Evolutionary conservation across 2,329 filamentous ascomycete genomes (phyloP).

Genomic region (Xylaria sp.): DNA sequence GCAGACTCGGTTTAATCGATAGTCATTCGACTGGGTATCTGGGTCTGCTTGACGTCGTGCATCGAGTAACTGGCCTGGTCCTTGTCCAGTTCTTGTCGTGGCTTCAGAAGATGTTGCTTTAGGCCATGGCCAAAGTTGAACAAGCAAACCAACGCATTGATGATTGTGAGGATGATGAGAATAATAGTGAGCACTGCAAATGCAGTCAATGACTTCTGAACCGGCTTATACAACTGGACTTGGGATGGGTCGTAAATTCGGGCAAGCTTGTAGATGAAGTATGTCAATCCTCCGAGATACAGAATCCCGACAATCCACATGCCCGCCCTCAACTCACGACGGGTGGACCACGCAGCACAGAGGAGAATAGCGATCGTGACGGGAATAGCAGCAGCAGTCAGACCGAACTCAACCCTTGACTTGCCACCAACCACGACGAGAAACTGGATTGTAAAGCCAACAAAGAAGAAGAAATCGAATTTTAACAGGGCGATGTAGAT

Average conservation of each 20-base stretch:
- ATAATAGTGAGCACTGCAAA: conserved; percentile 94
- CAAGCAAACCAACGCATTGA: conserved; percentile 87
- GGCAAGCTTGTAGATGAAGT: conserved; percentile 98
- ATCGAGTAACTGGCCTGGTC: conserved; percentile 65
- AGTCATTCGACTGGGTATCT: conserved; percentile 67
- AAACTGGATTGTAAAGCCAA: conserved; percentile 98
- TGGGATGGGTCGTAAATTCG: conserved; percentile 84
- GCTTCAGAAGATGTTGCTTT: conserved; percentile 81
- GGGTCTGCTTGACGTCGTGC: conserved; percentile 65
- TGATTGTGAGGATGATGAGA: conserved; percentile 87
- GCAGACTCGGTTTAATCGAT: conserved; percentile 60
- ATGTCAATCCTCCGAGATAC: conserved; percentile 88
- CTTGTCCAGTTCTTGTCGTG: conserved; percentile 62
- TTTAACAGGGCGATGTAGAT: conserved; percentile 98
- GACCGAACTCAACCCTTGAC: conserved; percentile 78
- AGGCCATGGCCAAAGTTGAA: conserved; percentile 90
- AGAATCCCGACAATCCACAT: conserved; percentile 83
- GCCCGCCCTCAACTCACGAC: conserved; percentile 81
- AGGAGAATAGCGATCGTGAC: conserved; percentile 90
- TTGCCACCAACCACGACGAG: conserved; percentile 85
- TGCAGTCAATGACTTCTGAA: conserved; percentile 85
- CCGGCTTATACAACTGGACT: conserved; percentile 74
- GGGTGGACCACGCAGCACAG: conserved; percentile 84
- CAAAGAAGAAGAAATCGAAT: conserved; percentile 99
- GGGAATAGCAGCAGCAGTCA: conserved; percentile 90